Conservation (phyloP, 2,329 filamentous ascomycete species). For the Scleromitrula shiraiana region DNA sequence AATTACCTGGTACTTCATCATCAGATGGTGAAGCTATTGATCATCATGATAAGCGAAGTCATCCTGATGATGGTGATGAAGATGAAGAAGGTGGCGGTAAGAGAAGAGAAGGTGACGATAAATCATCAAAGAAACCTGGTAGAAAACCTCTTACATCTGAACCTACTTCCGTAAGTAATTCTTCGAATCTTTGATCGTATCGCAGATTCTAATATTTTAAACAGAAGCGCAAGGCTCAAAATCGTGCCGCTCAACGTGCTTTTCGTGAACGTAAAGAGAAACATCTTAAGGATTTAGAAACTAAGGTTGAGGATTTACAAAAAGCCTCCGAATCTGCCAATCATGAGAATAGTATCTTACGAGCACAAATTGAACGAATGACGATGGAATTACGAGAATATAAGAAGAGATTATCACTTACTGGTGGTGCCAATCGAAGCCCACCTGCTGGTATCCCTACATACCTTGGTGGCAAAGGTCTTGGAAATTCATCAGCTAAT, state of each 20-base stretch:
- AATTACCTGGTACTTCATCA: constrained; percentile 49
- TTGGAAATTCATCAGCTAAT: constrained; percentile 42
- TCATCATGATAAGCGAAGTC: constrained; percentile 62
- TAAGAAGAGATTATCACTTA: constrained; percentile 71
- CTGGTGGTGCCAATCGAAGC: constrained; percentile 18
- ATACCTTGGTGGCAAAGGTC: constrained; percentile 35
- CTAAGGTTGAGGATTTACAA: constrained; percentile 66
- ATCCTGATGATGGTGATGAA: constrained; percentile 59
- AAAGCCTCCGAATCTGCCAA: constrained; percentile 76
- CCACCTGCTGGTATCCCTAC: constrained; percentile 18
- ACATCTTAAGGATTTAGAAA: constrained; percentile 78
- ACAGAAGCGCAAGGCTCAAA: constrained; percentile 93
- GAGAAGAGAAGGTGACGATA: constrained; percentile 68
- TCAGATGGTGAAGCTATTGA: constrained; percentile 38
- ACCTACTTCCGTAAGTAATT: constrained; percentile 76
- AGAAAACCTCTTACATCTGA: constrained; percentile 93
- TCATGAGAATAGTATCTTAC: constrained; percentile 76
- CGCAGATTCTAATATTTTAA: constrained; percentile 16
- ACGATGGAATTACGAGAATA: constrained; percentile 82
- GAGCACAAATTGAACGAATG: constrained; percentile 81
- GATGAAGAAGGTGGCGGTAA: constrained; percentile 64
- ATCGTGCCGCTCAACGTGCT: constrained; percentile 82
- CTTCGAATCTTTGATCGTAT: constrained; percentile 22
- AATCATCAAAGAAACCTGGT: constrained; percentile 88
- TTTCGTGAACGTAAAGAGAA: constrained; percentile 94